phyloP scores from a whole-genome alignment of 192 early-diverging fungal genomes.

The Spizellomyces sp. region DNA sequence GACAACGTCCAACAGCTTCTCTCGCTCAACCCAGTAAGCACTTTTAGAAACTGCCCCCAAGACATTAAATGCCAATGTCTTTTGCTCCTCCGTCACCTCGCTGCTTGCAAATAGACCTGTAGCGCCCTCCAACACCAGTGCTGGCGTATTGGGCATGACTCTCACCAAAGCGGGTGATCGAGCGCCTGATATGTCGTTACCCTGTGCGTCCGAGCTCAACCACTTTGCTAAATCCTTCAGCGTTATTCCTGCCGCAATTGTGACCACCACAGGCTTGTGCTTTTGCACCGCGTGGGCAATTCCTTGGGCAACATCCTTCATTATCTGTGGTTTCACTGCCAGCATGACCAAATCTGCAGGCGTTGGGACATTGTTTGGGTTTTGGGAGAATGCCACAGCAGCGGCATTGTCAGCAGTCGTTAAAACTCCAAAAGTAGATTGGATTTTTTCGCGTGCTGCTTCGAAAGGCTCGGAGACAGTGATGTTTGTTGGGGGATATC shows the following conservation, averaged over 20 bases:
- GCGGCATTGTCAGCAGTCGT: conserved; percentile 64
- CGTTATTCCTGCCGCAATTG: conserved; percentile 88
- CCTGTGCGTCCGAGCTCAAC: conserved; percentile 47
- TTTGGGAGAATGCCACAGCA: conserved; percentile 47
- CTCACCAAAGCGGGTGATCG: conserved; percentile 65
- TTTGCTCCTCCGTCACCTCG: conserved; percentile 62
- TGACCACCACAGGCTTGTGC: conserved; percentile 72
- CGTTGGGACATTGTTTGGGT: neutral
- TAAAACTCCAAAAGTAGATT: conserved; percentile 62
- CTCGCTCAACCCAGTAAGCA: conserved; percentile 80
- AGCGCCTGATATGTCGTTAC: conserved; percentile 10
- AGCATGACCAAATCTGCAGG: conserved; percentile 77
- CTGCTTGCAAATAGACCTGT: conserved; percentile 77
- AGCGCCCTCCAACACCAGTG: conserved; percentile 85
- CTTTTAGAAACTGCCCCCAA: conserved; percentile 75
- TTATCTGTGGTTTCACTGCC: conserved; percentile 91
- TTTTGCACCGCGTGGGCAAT: conserved; percentile 51
- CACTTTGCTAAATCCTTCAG: conserved; percentile 74
- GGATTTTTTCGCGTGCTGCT: conserved; percentile 64
- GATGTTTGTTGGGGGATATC: conserved; percentile 68
- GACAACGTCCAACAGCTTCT: conserved; percentile 81
- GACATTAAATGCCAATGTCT: conserved; percentile 67
- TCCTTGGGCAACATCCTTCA: conserved; percentile 67
- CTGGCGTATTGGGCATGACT: conserved; percentile 96
- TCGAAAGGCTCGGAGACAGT: conserved; percentile 80